Base-by-base conservation (phyloP, 2,329 filamentous ascomycete species). In the Clonostachys sp. region DNA sequence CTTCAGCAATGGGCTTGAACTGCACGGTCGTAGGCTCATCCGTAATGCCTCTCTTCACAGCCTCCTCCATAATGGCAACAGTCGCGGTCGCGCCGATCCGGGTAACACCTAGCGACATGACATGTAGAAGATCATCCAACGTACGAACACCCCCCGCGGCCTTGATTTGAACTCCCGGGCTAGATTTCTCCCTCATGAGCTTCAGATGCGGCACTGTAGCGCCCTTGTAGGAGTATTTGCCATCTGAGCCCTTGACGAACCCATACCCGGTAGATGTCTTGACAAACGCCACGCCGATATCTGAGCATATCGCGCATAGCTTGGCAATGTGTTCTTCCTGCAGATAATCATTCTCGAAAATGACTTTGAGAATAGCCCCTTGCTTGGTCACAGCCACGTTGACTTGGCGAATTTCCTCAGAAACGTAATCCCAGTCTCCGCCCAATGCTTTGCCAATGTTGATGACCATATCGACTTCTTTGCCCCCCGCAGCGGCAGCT, bases 261-360 rank as follows among this genome's bases (percentile, higher is more conserved):
- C 78, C 80, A 52, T 81, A 83, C 1, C 80, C 80, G 0, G 79
- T 81, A 2, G 76, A 79, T 0, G 80, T 83, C 65, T 83, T 83
- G 52, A 83, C 71, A 48, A 81, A 84, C 0, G 72, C 78, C 0
- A 83, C 79, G 0, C 61, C 61, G 0, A 78, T 35, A 0, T 65
- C 57, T 0, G 72, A 72, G 56, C 80, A 83, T 33, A 83, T 79
- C 57, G 72, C 55, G 55, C 80, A 83, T 0, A 84, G 64, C 6
- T 61, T 65, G 9, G 70, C 53, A 45, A 83, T 80, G 36, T 82
- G 70, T 12, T 71, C 55, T 0, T 76, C 63, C 2, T 65, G 30
- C 0, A 83, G 68, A 51, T 74, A 83, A 55, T 81, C 78, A 53
- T 80, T 83, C 54, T 84, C 79, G 47, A 84, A 83, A 44, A 83